These are phyloP conservation scores for Apiotrichum laibachii DNA, from an alignment of 1,284 basidiomycete genomes.

Conservation along the genomic window DNA sequence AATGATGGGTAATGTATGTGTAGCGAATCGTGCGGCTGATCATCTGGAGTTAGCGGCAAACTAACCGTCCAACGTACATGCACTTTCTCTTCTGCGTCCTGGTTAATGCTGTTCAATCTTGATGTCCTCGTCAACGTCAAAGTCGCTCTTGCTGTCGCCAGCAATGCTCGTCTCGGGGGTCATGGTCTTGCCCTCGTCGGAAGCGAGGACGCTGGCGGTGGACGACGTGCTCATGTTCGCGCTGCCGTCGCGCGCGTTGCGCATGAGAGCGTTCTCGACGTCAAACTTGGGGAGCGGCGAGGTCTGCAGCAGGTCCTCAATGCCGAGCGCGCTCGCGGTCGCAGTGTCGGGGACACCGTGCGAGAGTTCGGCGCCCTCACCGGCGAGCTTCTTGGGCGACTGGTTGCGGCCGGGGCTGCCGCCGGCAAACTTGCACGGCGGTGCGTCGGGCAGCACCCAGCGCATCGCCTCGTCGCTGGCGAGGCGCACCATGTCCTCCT, in stretches of 20 bases:
- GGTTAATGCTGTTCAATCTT: constrained; percentile 9
- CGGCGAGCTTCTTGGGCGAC: constrained; percentile 20
- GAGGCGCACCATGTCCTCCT: constrained; percentile 64
- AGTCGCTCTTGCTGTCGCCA: constrained; percentile 23
- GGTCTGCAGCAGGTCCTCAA: constrained; percentile 17
- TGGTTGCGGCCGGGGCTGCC: background rate
- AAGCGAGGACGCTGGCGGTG: constrained; percentile 23
- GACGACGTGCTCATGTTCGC: constrained; percentile 22
- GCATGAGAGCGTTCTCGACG: constrained; percentile 46
- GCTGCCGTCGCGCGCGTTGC: constrained; percentile 18
- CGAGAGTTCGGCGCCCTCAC: constrained; percentile 21
- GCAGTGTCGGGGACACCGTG: constrained; percentile 15
- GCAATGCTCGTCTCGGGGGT: constrained; percentile 27
- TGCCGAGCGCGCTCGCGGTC: constrained; percentile 13
- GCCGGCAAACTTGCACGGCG: constrained; percentile 28
- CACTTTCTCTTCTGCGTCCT: background rate
- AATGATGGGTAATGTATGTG: background rate
- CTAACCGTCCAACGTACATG: background rate
- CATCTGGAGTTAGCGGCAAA: background rate
- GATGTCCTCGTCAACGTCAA: constrained; percentile 10
- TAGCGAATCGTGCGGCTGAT: background rate
- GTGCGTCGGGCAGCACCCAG: constrained; percentile 71
- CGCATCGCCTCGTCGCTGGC: constrained; percentile 59
- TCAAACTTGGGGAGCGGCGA: constrained; percentile 26
- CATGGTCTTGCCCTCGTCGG: constrained; percentile 26